Percentiles rank a stretch among this genome's conserved stretches.
These are phyloP conservation scores for Aspergillus aculeatus DNA, from an alignment of 2,329 filamentous ascomycete genomes.

Conservation along the genomic window DNA sequence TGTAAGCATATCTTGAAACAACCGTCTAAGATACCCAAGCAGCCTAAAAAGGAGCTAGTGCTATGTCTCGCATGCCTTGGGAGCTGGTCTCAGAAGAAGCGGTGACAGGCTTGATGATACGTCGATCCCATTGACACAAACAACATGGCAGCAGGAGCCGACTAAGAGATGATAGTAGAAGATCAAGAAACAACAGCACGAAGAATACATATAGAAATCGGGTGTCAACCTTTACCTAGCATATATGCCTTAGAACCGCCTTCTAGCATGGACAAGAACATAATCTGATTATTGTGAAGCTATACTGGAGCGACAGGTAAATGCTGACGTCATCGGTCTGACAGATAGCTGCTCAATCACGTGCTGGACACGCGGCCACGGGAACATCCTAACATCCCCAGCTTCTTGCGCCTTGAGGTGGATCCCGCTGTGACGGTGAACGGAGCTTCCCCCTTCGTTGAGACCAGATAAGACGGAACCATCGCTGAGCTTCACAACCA, in stretches of 20 bases:
- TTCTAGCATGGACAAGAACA: no score
- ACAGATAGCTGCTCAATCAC: slow-evolving; percentile 7
- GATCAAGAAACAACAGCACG: no score
- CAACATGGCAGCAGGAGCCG: background rate
- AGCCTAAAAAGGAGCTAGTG: no score
- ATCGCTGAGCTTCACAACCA: background rate
- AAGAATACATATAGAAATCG: no score
- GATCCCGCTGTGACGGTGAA: slow-evolving; percentile 10
- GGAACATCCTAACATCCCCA: slow-evolving; percentile 11
- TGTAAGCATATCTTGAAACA: no score
- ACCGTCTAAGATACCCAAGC: no score
- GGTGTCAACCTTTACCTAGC: no score
- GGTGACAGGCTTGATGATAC: background rate
- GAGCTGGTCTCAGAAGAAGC: background rate
- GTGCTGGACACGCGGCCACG: slow-evolving; percentile 16
- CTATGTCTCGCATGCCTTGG: background rate
- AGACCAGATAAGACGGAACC: slow-evolving; percentile 7
- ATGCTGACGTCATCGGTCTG: slow-evolving; percentile 12
- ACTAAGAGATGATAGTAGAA: background rate
- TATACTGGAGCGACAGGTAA: background rate
- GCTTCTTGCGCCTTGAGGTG: slow-evolving; percentile 5
- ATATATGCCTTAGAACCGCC: no score
- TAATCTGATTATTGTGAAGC: background rate
- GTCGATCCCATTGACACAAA: background rate
- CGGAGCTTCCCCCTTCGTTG: slow-evolving; percentile 9